These are phyloP conservation scores for Lasiodiplodia sp. DNA, from an alignment of 2,329 filamentous ascomycete genomes.

Conservation along the genomic window DNA sequence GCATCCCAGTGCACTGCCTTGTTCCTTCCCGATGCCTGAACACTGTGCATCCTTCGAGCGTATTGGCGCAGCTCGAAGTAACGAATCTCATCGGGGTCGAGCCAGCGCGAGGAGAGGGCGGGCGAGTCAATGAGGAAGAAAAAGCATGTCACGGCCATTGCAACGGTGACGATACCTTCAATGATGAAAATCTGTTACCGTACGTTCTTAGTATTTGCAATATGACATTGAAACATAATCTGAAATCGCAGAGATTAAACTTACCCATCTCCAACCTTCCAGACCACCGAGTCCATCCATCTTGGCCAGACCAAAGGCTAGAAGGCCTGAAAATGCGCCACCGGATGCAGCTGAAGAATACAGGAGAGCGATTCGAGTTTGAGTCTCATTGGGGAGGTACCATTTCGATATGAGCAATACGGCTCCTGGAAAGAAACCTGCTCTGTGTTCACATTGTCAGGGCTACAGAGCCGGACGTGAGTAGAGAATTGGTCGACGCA, in stretches of 20 bases:
- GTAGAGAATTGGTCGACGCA: neutral
- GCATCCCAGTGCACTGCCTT: slow-evolving; percentile 6
- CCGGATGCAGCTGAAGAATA: slow-evolving; percentile 61
- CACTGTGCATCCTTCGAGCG: slow-evolving; percentile 34
- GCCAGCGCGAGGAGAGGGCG: slow-evolving; percentile 34
- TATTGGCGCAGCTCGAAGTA: slow-evolving; percentile 38
- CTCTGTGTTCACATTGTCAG: slow-evolving; percentile 29
- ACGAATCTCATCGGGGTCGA: slow-evolving; percentile 38
- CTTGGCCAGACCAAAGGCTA: slow-evolving; percentile 63
- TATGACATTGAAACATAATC: neutral
- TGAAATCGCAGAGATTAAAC: neutral
- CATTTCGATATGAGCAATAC: slow-evolving; percentile 65
- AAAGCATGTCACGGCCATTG: slow-evolving; percentile 36
- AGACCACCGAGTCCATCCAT: slow-evolving; percentile 60
- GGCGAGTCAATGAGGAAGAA: slow-evolving; percentile 68
- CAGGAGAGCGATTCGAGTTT: slow-evolving; percentile 63
- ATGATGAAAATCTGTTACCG: slow-evolving; percentile 31
- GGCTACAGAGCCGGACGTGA: neutral
- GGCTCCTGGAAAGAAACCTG: slow-evolving; percentile 38
- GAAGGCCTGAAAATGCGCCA: slow-evolving; percentile 63
- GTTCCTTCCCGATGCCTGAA: slow-evolving; percentile 26
- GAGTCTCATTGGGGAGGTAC: slow-evolving; percentile 64
- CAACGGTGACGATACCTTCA: slow-evolving; percentile 31
- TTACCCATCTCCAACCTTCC: slow-evolving; percentile 41
- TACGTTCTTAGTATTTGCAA: too few species aligned